These are phyloP conservation scores for Talaromyces sp. DNA, from an alignment of 2,329 filamentous ascomycete species.

Conservation along the genomic window DNA sequence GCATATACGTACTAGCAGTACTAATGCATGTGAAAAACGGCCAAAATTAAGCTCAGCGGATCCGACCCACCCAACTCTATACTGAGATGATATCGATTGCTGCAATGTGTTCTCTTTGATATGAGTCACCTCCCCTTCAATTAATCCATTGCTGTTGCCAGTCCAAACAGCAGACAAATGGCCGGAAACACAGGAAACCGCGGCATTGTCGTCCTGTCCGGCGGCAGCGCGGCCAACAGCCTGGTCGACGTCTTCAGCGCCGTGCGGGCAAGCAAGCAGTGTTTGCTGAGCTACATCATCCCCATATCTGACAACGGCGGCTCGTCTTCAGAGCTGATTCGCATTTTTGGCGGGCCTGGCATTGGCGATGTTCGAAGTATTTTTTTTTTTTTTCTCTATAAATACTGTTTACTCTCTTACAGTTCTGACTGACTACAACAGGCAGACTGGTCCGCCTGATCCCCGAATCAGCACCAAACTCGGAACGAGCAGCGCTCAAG, in stretches of 20 bases:
- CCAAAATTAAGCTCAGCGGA: background rate
- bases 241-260: constrained; percentile 82
- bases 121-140: background rate
- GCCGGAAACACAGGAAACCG: constrained; percentile 10
- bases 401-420: background rate
- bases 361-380: constrained; percentile 70
- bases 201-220: constrained; percentile 81
- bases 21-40: background rate
- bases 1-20: background rate
- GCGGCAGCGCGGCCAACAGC: constrained; percentile 89
- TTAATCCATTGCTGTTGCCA: no score
- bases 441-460: constrained; percentile 87
- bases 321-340: constrained; percentile 85
- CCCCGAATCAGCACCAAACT: constrained; percentile 54
- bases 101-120: background rate
- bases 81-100: background rate
- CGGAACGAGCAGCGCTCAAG: constrained; percentile 70
- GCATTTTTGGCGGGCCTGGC: constrained; percentile 90
- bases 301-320: constrained; percentile 96
- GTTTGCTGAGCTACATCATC: constrained; percentile 75
- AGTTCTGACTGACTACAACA: constrained; percentile 26
- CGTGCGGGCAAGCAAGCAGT: constrained; percentile 58
- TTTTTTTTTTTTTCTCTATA: constrained; percentile 19
- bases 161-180: background rate
- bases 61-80: background rate